Percentiles rank a stretch among this genome's conserved stretches.
Conservation (phyloP, 352 stramenopile genomes). For the Globisporangium camurandrum region DNA sequence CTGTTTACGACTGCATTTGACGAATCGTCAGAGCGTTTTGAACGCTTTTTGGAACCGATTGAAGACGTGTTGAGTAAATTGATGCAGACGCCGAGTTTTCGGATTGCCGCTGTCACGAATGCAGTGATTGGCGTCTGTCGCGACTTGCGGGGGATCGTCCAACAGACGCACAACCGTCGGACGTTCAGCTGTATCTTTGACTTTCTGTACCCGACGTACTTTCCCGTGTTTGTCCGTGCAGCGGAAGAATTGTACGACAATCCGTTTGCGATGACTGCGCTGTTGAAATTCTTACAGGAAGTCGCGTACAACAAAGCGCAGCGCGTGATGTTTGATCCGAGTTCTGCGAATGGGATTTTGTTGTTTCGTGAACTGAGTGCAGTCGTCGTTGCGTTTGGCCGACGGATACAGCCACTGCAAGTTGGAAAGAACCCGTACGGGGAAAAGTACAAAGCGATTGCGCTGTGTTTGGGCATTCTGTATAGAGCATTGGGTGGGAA, state of each 20-base stretch:
- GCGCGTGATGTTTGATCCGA: constrained; percentile 97
- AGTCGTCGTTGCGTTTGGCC: constrained; percentile 94
- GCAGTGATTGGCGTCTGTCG: constrained; percentile 95
- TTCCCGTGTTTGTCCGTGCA: constrained; percentile 92
- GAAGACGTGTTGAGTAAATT: constrained; percentile 79
- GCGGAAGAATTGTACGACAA: constrained; percentile 92
- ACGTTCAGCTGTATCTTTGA: constrained; percentile 98
- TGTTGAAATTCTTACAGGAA: constrained; percentile 97
- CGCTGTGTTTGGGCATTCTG: constrained; percentile 89
- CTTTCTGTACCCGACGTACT: constrained; percentile 95
- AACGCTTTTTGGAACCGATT: constrained; percentile 95
- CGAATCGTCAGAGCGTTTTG: constrained; percentile 91
- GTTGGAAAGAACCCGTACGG: constrained; percentile 90
- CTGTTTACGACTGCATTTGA: constrained; percentile 95
- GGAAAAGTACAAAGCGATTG: constrained; percentile 97
- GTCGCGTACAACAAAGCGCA: constrained; percentile 93
- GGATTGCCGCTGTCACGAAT: constrained; percentile 68
- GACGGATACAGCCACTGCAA: constrained; percentile 74
- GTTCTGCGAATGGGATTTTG: constrained; percentile 96
- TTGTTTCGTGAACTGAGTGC: constrained; percentile 95
- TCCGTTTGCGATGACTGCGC: constrained; percentile 91
- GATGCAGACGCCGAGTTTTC: constrained; percentile 69
- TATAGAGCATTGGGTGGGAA: constrained; percentile 87
- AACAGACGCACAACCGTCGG: constrained; percentile 93
- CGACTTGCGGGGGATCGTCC: constrained; percentile 94